Conservation (phyloP, 768 basidiomycete genomes). For the Suillus placidus region DNA sequence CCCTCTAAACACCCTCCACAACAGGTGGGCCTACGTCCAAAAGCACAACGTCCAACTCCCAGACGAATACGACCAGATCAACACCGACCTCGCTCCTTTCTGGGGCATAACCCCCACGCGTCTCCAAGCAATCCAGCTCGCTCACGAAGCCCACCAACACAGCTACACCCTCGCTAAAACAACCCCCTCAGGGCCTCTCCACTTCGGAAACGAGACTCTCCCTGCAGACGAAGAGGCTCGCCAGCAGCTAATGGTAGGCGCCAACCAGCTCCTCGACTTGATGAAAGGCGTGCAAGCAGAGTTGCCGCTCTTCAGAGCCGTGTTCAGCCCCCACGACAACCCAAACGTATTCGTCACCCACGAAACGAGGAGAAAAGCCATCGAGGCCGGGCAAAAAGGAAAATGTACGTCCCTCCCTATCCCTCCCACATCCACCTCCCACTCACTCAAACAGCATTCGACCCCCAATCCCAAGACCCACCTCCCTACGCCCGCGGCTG, state of each 20-base stretch:
- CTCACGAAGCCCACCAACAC: constrained; percentile 35
- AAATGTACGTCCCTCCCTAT: not conserved
- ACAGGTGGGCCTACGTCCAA: constrained; percentile 50
- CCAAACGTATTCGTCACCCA: constrained; percentile 43
- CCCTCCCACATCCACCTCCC: not conserved
- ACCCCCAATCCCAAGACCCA: not conserved
- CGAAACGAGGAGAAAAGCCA: constrained; percentile 31
- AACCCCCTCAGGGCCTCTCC: constrained; percentile 2
- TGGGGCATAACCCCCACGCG: constrained; percentile 42
- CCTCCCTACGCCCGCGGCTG: constrained; percentile 30
- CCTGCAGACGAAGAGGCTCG: not conserved
- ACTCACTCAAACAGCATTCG: not conserved
- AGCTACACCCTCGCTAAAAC: constrained; percentile 40
- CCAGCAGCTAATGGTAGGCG: constrained; percentile 19
- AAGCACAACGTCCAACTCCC: constrained; percentile 49
- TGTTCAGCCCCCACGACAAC: constrained; percentile 47
- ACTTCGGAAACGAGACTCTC: constrained; percentile 24
- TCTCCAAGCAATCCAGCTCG: constrained; percentile 30
- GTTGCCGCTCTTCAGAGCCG: constrained; percentile 50
- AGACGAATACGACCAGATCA: constrained; percentile 59
- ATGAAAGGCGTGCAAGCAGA: constrained; percentile 41
- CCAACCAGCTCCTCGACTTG: constrained; percentile 42
- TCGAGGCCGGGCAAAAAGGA: constrained; percentile 33
- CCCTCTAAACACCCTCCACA: not conserved
- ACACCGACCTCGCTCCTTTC: constrained; percentile 44